Base-by-base conservation (phyloP, 768 basidiomycete genomes). In the Mrakia gelida region DNA sequence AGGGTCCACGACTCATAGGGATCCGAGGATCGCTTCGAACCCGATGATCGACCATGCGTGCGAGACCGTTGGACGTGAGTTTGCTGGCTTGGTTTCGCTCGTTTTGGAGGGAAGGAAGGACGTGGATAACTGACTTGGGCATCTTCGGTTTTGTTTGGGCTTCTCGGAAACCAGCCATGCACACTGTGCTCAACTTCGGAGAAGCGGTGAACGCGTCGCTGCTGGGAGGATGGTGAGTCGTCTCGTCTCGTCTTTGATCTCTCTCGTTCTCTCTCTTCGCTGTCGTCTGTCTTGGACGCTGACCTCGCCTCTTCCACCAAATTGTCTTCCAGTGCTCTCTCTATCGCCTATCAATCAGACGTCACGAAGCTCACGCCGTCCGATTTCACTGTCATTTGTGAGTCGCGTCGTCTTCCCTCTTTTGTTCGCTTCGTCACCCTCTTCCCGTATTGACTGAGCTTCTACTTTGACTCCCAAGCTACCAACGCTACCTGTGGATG, bases 321-420 rank as follows among this genome's bases (percentile, higher is more conserved):
- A 38, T 38, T 38, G 38, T 8, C 52, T 32, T 41, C 0, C 74
- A 75, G 91, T 81, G 89, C 88, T 0, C 85, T 94, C 45, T 91
- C 88, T 0, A 92, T 94, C 80, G 88, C 91, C n/a, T 92, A 94
- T 85, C 61, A 61, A 15, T 88, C 84, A 80, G 86, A 92, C 80
- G 88, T 86, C 0, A 84, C 82, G 0, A 80, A 87, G 0, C 87
- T 93, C 10, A 83, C 89, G 81, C 91, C 91, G 0, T 88, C 87
- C 63, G 91, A 43, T 38, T 70, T 70, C 26, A 70, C 67, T 7
- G 67, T 70, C 41, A 70, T 70, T 41, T 70, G 67, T 43, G 34
- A 26, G 67, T 23, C 32, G 65, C 65, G 30, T 67, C 30, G 45
- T 2, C 5, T 1, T 45, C 15, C 15, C 41, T 43, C 41, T 43